phyloP scores from a whole-genome alignment of 352 stramenopile genomes.

The Phytophthora hybrid region DNA sequence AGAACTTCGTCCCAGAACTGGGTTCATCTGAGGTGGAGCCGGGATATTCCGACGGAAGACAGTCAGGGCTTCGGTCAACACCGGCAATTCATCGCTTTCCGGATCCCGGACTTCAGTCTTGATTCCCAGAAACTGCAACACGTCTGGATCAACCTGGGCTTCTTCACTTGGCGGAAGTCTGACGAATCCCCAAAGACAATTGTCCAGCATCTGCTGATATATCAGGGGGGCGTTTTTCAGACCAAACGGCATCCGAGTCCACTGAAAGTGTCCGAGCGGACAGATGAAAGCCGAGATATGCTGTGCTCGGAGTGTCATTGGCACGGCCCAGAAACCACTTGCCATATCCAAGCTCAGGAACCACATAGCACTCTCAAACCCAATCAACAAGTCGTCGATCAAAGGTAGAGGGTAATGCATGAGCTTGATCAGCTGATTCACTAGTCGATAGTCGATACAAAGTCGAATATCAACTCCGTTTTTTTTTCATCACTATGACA shows the following conservation, averaged over 20 bases:
- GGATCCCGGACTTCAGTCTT: not conserved
- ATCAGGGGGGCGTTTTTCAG: not conserved
- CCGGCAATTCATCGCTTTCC: not conserved
- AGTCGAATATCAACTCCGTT: not conserved
- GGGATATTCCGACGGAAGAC: not conserved
- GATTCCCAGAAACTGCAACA: not conserved
- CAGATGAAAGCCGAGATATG: not conserved
- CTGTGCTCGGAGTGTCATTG: too few species aligned
- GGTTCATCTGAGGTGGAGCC: not conserved
- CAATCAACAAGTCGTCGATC: too few species aligned
- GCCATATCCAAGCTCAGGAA: too few species aligned
- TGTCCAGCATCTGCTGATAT: not conserved
- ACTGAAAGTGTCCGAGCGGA: not conserved
- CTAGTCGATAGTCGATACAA: too few species aligned
- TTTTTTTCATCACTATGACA: too few species aligned
- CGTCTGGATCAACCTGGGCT: not conserved
- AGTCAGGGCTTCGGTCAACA: not conserved
- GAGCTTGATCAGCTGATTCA: too few species aligned
- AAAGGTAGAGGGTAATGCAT: too few species aligned
- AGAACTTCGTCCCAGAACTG: not conserved
- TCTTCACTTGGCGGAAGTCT: not conserved
- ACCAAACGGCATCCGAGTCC: constrained; percentile 4
- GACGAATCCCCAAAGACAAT: constrained; percentile 2
- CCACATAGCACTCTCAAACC: too few species aligned
- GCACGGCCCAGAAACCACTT: too few species aligned